Conservation (phyloP, 495 filamentous ascomycete species). For the Evernia prunastri region DNA sequence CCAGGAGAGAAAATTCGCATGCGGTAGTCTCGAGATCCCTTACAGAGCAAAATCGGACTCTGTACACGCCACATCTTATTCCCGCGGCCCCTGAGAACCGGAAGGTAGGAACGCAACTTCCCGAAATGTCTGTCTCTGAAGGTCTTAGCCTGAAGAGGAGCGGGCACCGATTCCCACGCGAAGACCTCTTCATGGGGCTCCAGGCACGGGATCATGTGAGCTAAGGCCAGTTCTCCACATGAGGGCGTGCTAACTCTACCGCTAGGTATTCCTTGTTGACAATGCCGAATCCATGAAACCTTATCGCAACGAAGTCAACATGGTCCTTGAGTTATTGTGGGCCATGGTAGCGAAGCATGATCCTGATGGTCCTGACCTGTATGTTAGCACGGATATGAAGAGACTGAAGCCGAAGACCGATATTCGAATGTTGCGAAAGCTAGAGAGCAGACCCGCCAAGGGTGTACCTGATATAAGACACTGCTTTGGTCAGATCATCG, state of each 20-base stretch:
- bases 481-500: constrained; percentile 17
- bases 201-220: constrained; percentile 4
- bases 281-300: constrained; percentile 32
- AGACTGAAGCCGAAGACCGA: background rate
- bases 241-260: background rate
- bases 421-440: background rate
- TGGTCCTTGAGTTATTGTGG: constrained; percentile 29
- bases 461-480: constrained; percentile 21
- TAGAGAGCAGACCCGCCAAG: constrained; percentile 9
- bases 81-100: background rate
- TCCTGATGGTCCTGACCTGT: constrained; percentile 33
- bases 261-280: constrained; percentile 37
- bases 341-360: constrained; percentile 33
- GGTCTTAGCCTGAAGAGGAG: background rate
- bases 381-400: constrained; percentile 29
- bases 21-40: background rate
- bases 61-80: background rate
- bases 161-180: background rate
- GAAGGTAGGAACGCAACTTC: background rate
- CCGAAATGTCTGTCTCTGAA: background rate
- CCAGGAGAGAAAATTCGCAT: background rate
- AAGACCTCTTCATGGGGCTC: constrained; percentile 2
- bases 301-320: constrained; percentile 27
- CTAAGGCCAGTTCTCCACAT: background rate
- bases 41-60: too few species aligned